Conservation (phyloP, 2,329 filamentous ascomycete species). For the Fusarium algeriense region DNA sequence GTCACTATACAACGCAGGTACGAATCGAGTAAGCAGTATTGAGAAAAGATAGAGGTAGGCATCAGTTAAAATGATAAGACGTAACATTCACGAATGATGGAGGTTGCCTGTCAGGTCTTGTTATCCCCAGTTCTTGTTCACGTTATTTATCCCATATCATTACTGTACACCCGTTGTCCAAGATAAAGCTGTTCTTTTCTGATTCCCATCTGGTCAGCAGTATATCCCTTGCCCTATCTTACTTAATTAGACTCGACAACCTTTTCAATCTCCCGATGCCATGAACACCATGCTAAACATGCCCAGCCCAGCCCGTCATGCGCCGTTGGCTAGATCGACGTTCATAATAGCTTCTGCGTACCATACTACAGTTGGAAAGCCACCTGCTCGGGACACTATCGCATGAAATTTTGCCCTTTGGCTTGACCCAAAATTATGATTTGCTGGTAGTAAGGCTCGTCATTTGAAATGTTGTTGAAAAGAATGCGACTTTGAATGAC, state of each 20-base stretch:
- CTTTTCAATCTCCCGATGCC: constrained; percentile 12
- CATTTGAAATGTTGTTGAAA: constrained; percentile 14
- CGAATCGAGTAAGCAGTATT: constrained; percentile 12
- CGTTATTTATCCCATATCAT: constrained; percentile 20
- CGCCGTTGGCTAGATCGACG: constrained; percentile 28
- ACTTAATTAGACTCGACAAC: constrained; percentile 19
- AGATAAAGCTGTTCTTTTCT: constrained; percentile 17
- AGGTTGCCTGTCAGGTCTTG: neutral
- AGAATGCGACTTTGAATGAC: constrained; percentile 26
- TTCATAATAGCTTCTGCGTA: constrained; percentile 18
- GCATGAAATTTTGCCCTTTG: neutral
- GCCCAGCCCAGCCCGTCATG: constrained; percentile 14
- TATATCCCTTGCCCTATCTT: constrained; percentile 12
- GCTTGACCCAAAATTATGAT: neutral
- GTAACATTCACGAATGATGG: constrained; percentile 6
- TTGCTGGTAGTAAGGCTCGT: constrained; percentile 1
- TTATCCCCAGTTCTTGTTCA: constrained; percentile 12
- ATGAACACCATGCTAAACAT: constrained; percentile 11
- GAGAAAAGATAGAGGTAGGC: neutral
- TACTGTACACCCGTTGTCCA: constrained; percentile 2
- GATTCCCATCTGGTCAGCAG: constrained; percentile 13
- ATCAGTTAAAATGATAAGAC: constrained; percentile 2
- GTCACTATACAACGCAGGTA: constrained; percentile 3
- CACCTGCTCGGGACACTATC: neutral
- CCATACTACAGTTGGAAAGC: constrained; percentile 9